These are phyloP conservation scores for Tuber indicum DNA, from an alignment of 495 filamentous ascomycete species.

Conservation along the genomic window DNA sequence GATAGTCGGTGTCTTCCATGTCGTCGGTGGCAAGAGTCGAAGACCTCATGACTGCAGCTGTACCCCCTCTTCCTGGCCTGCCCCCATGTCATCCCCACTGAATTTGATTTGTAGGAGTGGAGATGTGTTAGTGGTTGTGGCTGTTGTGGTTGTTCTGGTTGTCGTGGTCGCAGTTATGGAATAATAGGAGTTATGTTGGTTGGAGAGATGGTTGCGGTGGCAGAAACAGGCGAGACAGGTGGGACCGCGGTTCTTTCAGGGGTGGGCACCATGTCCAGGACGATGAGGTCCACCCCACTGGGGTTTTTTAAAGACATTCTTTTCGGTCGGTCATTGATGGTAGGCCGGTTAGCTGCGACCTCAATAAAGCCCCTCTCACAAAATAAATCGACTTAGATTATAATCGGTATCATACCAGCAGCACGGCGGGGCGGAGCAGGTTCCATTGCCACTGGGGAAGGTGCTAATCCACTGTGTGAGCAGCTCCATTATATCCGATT, in stretches of 20 bases:
- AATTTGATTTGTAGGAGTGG: not conserved
- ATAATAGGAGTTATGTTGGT: not conserved
- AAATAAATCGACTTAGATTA: not conserved
- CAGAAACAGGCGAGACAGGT: not conserved
- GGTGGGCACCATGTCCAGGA: not conserved
- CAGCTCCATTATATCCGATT: too few species aligned
- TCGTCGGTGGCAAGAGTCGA: not conserved
- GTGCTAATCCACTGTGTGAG: not conserved
- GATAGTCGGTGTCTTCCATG: constrained; percentile 29
- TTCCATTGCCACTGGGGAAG: too few species aligned
- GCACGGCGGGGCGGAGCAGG: not conserved
- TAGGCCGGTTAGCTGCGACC: not conserved
- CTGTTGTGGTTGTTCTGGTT: not conserved
- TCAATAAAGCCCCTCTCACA: not conserved
- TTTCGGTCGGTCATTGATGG: constrained; percentile 1
- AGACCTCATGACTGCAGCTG: not conserved
- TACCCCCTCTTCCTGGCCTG: not conserved
- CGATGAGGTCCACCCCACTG: not conserved
- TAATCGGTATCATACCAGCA: too few species aligned
- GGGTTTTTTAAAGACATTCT: not conserved
- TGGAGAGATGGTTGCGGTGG: not conserved
- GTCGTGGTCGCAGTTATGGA: not conserved
- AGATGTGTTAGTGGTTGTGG: not conserved
- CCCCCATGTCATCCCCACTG: not conserved
- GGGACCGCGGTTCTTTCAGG: not conserved